phyloP scores from a whole-genome alignment of 2,329 filamentous ascomycete species.

The Diplocarpon mali region DNA sequence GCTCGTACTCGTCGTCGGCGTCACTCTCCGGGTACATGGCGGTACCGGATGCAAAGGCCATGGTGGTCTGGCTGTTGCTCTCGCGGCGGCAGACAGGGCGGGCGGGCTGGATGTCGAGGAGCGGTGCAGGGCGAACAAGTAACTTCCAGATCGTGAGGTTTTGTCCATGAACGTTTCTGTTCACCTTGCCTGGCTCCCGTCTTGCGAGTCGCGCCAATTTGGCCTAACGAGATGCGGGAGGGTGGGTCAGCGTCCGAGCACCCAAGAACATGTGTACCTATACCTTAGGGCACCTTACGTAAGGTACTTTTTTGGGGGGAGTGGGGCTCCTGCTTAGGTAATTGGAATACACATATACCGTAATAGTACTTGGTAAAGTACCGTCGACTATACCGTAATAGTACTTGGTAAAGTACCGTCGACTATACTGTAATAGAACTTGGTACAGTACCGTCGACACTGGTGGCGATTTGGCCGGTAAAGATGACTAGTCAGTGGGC shows the following conservation, averaged over 20 bases:
- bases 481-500: too few species aligned
- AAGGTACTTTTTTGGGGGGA: too few species aligned
- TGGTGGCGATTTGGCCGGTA: too few species aligned
- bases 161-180: too few species aligned
- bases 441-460: too few species aligned
- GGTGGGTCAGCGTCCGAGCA: neutral
- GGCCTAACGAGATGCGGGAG: neutral
- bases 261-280: neutral
- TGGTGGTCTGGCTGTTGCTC: constrained; percentile 11
- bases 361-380: too few species aligned
- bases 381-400: too few species aligned
- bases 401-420: too few species aligned
- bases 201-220: neutral
- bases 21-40: constrained; percentile 65
- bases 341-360: too few species aligned
- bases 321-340: too few species aligned
- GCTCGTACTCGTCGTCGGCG: constrained; percentile 75
- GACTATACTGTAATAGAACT: too few species aligned
- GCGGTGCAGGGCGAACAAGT: neutral
- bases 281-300: too few species aligned
- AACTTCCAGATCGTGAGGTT: neutral
- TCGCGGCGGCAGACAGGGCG: neutral
- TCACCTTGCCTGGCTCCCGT: neutral
- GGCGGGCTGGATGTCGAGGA: neutral
- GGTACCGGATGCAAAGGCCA: constrained; percentile 53